Evolutionary conservation across 306 rosid genomes (phyloP).

Genomic region (Pterocarpus macrocarpus): DNA sequence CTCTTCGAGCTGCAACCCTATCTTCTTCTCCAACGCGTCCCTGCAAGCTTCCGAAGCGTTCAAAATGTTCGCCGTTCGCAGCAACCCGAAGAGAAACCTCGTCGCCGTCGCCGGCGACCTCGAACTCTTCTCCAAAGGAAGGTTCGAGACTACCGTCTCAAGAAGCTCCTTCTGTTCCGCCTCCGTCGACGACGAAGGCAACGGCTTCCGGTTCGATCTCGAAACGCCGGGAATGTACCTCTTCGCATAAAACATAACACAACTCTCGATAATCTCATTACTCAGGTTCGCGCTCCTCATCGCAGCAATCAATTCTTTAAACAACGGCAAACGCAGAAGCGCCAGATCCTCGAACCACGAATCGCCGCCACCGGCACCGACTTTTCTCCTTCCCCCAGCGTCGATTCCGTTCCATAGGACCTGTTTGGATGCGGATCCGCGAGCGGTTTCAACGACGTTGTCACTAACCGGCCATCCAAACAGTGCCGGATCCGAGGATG

Average conservation of each 20-base stretch:
- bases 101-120: constrained; percentile 67
- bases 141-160: constrained; percentile 73
- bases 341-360: constrained; percentile 89
- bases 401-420: constrained; percentile 78
- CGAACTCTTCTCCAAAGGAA: constrained; percentile 70
- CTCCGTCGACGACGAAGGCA: constrained; percentile 67
- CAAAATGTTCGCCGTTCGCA: constrained; percentile 81
- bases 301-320: constrained; percentile 69
- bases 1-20: constrained; percentile 85
- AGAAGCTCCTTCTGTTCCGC: constrained; percentile 80
- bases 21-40: constrained; percentile 83
- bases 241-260: constrained; percentile 83
- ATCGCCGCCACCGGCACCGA: constrained; percentile 42
- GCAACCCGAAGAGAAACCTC: constrained; percentile 75
- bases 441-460: constrained; percentile 4
- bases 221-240: constrained; percentile 88
- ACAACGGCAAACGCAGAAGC: constrained; percentile 68
- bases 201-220: constrained; percentile 70
- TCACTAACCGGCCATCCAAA: constrained; percentile 89
- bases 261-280: constrained; percentile 78
- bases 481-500: constrained; percentile 74
- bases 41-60: constrained; percentile 74
- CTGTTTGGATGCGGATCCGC: constrained; percentile 63
- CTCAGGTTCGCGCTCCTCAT: constrained; percentile 65
- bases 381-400: constrained; percentile 62